A percentile compares a stretch with the other conserved stretches of the same genome.
phyloP scores from a whole-genome alignment of 1,284 basidiomycete genomes.

The Boletellus sp. region DNA sequence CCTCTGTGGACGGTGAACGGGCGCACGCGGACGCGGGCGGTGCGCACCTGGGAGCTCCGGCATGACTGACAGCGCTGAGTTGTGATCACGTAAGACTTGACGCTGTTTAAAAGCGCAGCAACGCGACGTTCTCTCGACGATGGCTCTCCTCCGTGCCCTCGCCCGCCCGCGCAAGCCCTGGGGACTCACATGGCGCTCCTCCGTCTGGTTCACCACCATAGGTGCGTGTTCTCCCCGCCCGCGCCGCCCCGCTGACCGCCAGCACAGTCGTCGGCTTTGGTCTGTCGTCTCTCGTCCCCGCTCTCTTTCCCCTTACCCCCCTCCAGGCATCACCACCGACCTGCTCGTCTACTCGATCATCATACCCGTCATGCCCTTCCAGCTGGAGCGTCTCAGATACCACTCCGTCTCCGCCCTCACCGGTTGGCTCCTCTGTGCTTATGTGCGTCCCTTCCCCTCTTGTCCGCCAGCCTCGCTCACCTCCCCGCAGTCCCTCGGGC shows the following conservation, averaged over 20 bases:
- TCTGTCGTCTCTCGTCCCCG: slow-evolving; percentile 13
- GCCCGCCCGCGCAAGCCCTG: slow-evolving; percentile 17
- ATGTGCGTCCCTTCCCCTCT: slow-evolving; percentile 35
- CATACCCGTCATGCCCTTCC: slow-evolving; percentile 75
- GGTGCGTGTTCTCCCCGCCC: slow-evolving; percentile 24
- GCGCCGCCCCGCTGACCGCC: slow-evolving; percentile 5
- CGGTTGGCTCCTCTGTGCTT: slow-evolving; percentile 68
- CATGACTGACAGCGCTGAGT: background rate
- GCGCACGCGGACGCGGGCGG: background rate
- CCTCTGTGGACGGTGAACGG: background rate
- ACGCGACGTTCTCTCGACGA: background rate
- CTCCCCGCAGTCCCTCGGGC: slow-evolving; percentile 41
- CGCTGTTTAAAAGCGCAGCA: too few relatives aligned
- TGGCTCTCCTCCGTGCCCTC: background rate
- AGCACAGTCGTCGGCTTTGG: slow-evolving; percentile 36
- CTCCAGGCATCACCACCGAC: slow-evolving; percentile 59
- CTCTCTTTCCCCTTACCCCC: slow-evolving; percentile 1
- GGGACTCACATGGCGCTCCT: slow-evolving; percentile 53
- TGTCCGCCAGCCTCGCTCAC: background rate
- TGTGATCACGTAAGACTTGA: background rate
- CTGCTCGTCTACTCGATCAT: slow-evolving; percentile 66
- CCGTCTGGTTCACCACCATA: slow-evolving; percentile 48
- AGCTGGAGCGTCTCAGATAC: slow-evolving; percentile 56
- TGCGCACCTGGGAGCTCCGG: background rate
- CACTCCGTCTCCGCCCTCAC: slow-evolving; percentile 52